Base-by-base conservation (phyloP, 768 basidiomycete genomes). In the Leucocoprinus leucothites region DNA sequence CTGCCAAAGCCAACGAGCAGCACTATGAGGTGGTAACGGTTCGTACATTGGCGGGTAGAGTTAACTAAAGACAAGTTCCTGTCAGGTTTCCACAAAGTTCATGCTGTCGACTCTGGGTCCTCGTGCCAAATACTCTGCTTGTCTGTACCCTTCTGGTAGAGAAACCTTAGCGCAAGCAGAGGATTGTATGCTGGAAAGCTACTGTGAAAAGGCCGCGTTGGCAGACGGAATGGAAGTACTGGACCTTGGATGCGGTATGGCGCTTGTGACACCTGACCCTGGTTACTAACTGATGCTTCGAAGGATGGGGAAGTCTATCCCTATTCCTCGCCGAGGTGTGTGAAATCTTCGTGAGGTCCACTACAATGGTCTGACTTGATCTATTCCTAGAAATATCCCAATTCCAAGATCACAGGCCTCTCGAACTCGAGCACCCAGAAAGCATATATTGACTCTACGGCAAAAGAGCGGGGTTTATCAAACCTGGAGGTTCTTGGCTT, bases 401-500 rank as follows among this genome's bases (percentile, higher is more conserved):
- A 80, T 34, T 79, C 86, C 2, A 68, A 72, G 5, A 82, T 88
- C 46, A 81, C 76, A 7, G 83, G 82, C 25, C 69, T 88, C 3
- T 87, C 86, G 43, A 88, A 88, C 64, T 88, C 85, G 3, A 57
- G 74, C 0, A 87, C 86, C 0, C 86, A 89, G 66, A 87, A 87
- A 60, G 63, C 69, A n/a, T 71, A 82, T 60, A 87, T 88, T 38
- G 83, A 86, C 56, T 63, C 66, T 7, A 67, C 66, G 4, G 82
- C 84, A 0, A 71, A 78, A 56, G 63, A 66, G 22, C 75, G 76
- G 26, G 80, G 81, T 0, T 67, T 84, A 21, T 72, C 63, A 1
- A 88, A 87, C 61, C 49, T 88, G 2, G 68, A 79, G 67, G 82
- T 81, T 50, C 19, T 61, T 58, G 8, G 46, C 26, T 42, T 40